phyloP scores from a whole-genome alignment of 2,329 filamentous ascomycete genomes.

The Allantophomopsis cytisporea region DNA sequence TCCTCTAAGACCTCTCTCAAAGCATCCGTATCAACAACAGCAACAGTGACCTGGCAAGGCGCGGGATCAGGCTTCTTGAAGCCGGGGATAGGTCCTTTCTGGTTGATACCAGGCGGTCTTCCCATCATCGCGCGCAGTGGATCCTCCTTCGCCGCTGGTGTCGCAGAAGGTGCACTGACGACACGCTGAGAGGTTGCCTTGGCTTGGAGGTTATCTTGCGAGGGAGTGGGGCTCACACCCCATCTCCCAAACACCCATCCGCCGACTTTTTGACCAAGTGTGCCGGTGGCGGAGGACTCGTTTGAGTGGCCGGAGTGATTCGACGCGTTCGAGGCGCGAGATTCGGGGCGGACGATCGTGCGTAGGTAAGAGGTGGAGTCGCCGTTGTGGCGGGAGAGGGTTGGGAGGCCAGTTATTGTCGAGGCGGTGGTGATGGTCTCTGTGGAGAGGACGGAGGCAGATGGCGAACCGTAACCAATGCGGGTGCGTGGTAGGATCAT shows the following conservation, averaged over 20 bases:
- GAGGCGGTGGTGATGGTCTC: constrained; percentile 37
- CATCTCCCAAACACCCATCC: constrained; percentile 53
- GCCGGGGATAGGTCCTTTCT: constrained; percentile 60
- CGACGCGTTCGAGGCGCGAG: constrained; percentile 10
- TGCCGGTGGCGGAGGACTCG: constrained; percentile 7
- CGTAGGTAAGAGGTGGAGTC: constrained; percentile 40
- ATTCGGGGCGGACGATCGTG: constrained; percentile 27
- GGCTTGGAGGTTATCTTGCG: constrained; percentile 7
- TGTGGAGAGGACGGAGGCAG: constrained; percentile 27
- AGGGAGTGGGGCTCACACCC: constrained; percentile 36
- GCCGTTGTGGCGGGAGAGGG: constrained; percentile 29
- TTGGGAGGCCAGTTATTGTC: constrained; percentile 44
- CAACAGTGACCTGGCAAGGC: constrained; percentile 15
- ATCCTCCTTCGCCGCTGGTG: constrained; percentile 11
- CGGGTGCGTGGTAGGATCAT: constrained; percentile 31
- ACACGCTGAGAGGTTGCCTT: constrained; percentile 6
- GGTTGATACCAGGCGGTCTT: constrained; percentile 63
- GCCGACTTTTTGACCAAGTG: constrained; percentile 39
- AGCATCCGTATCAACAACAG: constrained; percentile 15
- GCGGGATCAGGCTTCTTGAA: constrained; percentile 35
- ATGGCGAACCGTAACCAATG: constrained; percentile 26
- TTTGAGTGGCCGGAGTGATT: neutral
- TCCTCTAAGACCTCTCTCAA: constrained; percentile 9
- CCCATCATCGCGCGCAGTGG: constrained; percentile 21
- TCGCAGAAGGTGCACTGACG: constrained; percentile 15